These are phyloP conservation scores for Annona cherimola DNA, from an alignment of 164 flowering plant species.

Conservation along the genomic window DNA sequence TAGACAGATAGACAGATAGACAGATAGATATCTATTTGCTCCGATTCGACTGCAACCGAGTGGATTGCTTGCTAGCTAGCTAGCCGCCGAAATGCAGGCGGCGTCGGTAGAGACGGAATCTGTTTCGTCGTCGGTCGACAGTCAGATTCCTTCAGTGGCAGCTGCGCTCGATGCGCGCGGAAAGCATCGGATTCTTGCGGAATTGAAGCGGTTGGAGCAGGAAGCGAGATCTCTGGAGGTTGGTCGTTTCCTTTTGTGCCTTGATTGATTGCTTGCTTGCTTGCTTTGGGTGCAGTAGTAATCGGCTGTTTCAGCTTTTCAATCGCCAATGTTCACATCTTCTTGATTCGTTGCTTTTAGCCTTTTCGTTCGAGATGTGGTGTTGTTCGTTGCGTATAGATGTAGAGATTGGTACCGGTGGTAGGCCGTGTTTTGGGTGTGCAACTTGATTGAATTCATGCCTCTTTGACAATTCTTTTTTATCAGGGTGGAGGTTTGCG, in stretches of 20 bases:
- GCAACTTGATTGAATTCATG: not conserved
- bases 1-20: not conserved
- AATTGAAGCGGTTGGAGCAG: slow-evolving; percentile 78
- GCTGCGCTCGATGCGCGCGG: slow-evolving; percentile 52
- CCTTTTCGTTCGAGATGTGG: not conserved
- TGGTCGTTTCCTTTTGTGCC: slow-evolving; percentile 1
- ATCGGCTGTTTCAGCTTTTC: not conserved
- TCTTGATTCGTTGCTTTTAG: not conserved
- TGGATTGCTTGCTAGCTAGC: not conserved
- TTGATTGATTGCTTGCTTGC: not conserved
- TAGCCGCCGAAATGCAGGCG: not conserved
- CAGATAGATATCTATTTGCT: not conserved
- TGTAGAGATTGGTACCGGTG: not conserved
- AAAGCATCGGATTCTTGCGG: slow-evolving; percentile 79
- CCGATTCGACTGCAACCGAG: not conserved
- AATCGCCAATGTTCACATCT: not conserved
- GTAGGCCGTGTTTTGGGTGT: not conserved
- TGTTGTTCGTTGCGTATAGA: not conserved
- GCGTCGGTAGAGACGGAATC: slow-evolving; percentile 9
- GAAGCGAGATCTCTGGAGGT: slow-evolving; percentile 78
- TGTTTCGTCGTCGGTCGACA: slow-evolving; percentile 10
- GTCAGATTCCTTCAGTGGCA: not conserved
- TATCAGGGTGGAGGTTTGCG: too few relatives aligned
- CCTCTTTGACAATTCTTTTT: too few relatives aligned
- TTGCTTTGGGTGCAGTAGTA: not conserved